phyloP scores from a whole-genome alignment of 2,329 filamentous ascomycete genomes.

The Ceratocystis destructans region DNA sequence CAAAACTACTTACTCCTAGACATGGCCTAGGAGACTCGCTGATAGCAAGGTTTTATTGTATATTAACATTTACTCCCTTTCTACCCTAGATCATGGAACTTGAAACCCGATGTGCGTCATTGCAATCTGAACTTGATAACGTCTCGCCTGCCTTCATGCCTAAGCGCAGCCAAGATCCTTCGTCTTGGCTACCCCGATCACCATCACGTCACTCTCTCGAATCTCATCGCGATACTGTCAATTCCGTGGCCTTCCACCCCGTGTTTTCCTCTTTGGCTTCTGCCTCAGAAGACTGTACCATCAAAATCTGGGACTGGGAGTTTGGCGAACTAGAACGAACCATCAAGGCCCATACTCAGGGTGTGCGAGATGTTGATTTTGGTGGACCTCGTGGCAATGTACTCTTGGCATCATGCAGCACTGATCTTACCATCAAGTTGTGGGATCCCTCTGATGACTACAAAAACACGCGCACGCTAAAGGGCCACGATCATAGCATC shows the following conservation, averaged over 20 bases:
- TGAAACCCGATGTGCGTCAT: constrained; percentile 55
- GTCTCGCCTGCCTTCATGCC: constrained; percentile 65
- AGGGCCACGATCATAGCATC: constrained; percentile 85
- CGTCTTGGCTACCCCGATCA: constrained; percentile 71
- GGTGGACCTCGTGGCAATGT: constrained; percentile 70
- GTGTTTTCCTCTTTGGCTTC: constrained; percentile 82
- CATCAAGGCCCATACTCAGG: constrained; percentile 81
- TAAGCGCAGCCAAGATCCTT: constrained; percentile 68
- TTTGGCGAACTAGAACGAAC: constrained; percentile 80
- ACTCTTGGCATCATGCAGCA: constrained; percentile 59
- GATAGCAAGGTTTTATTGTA: not conserved
- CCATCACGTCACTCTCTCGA: constrained; percentile 71
- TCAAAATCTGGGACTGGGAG: constrained; percentile 98
- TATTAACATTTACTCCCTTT: not conserved
- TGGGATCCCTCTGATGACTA: constrained; percentile 91
- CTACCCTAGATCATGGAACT: constrained; percentile 75
- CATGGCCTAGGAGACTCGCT: constrained; percentile 16
- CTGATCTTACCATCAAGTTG: constrained; percentile 83
- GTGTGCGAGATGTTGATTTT: constrained; percentile 79
- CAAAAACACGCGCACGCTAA: constrained; percentile 84
- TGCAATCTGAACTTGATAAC: constrained; percentile 75
- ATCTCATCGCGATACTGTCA: constrained; percentile 69
- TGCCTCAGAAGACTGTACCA: constrained; percentile 80
- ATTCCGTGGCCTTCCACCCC: constrained; percentile 82
- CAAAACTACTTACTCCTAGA: constrained; percentile 5